A percentile compares a stretch with the other conserved stretches of the same genome.
These are phyloP conservation scores for Naganishia randhawae DNA, from an alignment of 768 basidiomycete genomes.

Conservation along the genomic window DNA sequence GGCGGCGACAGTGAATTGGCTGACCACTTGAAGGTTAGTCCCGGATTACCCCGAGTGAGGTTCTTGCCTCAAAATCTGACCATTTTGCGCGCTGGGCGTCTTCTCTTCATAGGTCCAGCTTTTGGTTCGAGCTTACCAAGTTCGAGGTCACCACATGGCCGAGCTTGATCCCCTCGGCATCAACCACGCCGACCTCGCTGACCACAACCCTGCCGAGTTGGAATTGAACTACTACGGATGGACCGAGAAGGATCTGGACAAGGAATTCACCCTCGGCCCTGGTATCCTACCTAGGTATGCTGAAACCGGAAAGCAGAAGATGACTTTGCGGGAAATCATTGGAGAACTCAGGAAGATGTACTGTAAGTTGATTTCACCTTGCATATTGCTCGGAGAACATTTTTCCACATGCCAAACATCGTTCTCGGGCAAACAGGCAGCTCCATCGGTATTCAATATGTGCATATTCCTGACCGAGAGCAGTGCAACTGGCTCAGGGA, in stretches of 20 bases:
- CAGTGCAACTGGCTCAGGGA: conserved; percentile 99
- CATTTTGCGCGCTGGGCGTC: background rate
- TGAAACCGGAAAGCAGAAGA: conserved; percentile 74
- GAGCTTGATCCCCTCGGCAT: conserved; percentile 95
- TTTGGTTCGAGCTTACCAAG: conserved; percentile 96
- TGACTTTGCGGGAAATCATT: conserved; percentile 89
- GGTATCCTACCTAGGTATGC: conserved; percentile 96
- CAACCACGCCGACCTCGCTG: conserved; percentile 77
- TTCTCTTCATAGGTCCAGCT: conserved; percentile 72
- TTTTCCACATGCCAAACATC: background rate
- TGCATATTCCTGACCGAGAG: conserved; percentile 94
- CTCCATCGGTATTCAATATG: conserved; percentile 51
- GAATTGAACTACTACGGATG: conserved; percentile 93
- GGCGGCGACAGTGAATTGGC: conserved; percentile 68
- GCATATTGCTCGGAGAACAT: background rate
- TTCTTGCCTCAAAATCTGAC: background rate
- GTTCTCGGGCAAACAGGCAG: conserved; percentile 44
- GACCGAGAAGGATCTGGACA: conserved; percentile 87
- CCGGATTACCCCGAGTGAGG: background rate
- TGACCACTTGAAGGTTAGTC: conserved; percentile 82
- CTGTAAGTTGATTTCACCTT: conserved; percentile 60
- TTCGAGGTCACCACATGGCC: conserved; percentile 93
- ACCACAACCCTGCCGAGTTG: conserved; percentile 77
- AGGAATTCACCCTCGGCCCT: conserved; percentile 88
- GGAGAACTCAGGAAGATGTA: conserved; percentile 86